A percentile compares a stretch with the other conserved stretches of the same genome.
phyloP scores from a whole-genome alignment of 2,329 filamentous ascomycete genomes.

The Trichoderma cornu-damae region DNA sequence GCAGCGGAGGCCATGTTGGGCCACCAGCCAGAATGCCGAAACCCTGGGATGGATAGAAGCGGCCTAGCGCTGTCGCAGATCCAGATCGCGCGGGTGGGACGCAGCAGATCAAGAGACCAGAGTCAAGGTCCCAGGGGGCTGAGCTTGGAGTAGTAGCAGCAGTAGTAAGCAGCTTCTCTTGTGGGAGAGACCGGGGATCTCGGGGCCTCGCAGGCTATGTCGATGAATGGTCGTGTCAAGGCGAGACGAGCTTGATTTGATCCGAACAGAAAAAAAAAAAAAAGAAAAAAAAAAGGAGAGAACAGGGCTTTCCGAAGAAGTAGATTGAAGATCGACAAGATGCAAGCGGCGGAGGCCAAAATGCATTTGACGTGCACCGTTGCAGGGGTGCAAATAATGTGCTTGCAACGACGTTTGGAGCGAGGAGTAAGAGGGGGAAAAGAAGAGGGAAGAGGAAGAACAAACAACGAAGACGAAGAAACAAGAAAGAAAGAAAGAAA shows the following conservation, averaged over 20 bases:
- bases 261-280: too few species aligned
- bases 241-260: neutral
- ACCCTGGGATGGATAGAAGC: neutral
- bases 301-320: neutral
- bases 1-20: constrained; percentile 12
- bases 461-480: too few species aligned
- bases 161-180: too few species aligned
- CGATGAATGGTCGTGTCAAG: neutral
- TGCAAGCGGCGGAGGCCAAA: neutral
- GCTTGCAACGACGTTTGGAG: neutral
- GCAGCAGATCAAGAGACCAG: too few species aligned
- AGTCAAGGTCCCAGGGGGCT: neutral
- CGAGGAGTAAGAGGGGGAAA: too few species aligned
- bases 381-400: neutral
- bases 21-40: constrained; percentile 6
- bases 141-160: constrained; percentile 3
- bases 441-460: too few species aligned
- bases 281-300: neutral
- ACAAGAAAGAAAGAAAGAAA: too few species aligned
- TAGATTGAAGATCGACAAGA: neutral
- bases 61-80: neutral
- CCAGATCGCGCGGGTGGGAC: neutral
- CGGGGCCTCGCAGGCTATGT: neutral
- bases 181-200: neutral
- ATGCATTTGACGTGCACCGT: neutral